Base-by-base conservation (phyloP, 306 rosid genomes). In the Gynostemma pentaphyllum region DNA sequence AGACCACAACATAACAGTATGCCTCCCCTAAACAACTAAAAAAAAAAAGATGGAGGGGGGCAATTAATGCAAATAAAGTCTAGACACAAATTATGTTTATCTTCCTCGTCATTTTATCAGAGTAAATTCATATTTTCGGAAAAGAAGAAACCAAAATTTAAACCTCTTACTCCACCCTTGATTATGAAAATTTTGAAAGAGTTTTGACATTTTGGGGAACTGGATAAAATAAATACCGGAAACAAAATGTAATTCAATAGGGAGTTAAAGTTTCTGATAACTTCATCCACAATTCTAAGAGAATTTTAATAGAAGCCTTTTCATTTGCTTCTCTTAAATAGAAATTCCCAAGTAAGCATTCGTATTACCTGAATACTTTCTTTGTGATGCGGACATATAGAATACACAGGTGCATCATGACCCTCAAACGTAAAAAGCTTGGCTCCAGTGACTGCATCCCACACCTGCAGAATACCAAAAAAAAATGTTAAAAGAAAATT, bases 331-430 rank as follows among this genome's bases (percentile, higher is more conserved):
- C 30, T 4, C 39, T 53, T 53, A 9, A 23, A 53, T 54, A 8
- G 24, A 13, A n/a, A n/a, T n/a, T n/a, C n/a, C n/a, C n/a, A n/a
- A n/a, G 19, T 8, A 55, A 14, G 34, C 42, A 50, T 34, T 36
- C 16, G 29, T 19, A 50, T 48, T 77, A 94, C 99, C 97, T 94
- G 99, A 76, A 94, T 94, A 79, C 12, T 88, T 72, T 89, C 99
- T 70, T 94, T 94, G 82, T 89, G 95, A 79, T 94, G 99, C 51
- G 99, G 97, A 72, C 99, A 89, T 26, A 94, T 87, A 57, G 97
- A 94, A 83, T 83, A 81, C 65, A 94, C 94, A 70, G 97, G 90
- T 11, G 95, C 87, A 74, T 88, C 95, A 47, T 94, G 97, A 67
- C 99, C 99, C 80, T 94, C 97, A 73, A 94, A 94, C 49, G 82